Percentiles rank a stretch among this genome's conserved stretches.
phyloP scores from a whole-genome alignment of 148 eudicot species.

The Vaccinium vitisidaea region DNA sequence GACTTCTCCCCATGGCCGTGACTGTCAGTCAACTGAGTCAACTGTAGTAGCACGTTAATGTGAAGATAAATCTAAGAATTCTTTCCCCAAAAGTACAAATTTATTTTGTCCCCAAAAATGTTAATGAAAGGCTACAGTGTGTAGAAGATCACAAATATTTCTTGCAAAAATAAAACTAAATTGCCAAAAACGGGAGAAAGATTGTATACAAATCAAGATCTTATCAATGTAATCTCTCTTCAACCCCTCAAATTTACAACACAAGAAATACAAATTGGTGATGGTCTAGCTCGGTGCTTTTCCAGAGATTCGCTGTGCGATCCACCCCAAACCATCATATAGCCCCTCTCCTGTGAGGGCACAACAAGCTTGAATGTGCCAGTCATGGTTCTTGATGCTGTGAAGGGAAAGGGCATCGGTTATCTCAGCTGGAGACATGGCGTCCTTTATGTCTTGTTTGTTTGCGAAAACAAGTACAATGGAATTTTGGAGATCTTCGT shows the following conservation, averaged over 20 bases:
- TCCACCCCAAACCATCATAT: conserved; percentile 96
- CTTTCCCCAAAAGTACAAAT: not conserved
- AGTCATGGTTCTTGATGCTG: conserved; percentile 89
- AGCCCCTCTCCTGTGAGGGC: conserved; percentile 95
- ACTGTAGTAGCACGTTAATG: too few relatives aligned
- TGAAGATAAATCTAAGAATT: too few relatives aligned
- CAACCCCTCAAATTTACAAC: conserved; percentile 5
- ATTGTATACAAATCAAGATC: not conserved
- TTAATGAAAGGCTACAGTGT: not conserved
- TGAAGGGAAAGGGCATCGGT: conserved; percentile 93
- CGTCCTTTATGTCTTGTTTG: conserved; percentile 89
- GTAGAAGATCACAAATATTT: not conserved
- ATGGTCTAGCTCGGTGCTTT: conserved; percentile 61
- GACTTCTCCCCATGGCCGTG: too few relatives aligned
- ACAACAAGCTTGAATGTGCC: conserved; percentile 93
- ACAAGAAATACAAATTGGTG: not conserved
- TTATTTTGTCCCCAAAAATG: not conserved
- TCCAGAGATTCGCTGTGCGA: conserved; percentile 81
- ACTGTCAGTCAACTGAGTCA: too few relatives aligned
- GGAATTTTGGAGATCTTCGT: conserved; percentile 79
- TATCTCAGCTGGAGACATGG: conserved; percentile 92
- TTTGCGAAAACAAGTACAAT: conserved; percentile 83
- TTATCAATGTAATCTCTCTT: conserved; percentile 3
- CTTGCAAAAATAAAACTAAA: not conserved
- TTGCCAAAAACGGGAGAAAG: not conserved